These are phyloP conservation scores for Furcasterigmium furcatum DNA, from an alignment of 2,329 filamentous ascomycete genomes.

Conservation along the genomic window DNA sequence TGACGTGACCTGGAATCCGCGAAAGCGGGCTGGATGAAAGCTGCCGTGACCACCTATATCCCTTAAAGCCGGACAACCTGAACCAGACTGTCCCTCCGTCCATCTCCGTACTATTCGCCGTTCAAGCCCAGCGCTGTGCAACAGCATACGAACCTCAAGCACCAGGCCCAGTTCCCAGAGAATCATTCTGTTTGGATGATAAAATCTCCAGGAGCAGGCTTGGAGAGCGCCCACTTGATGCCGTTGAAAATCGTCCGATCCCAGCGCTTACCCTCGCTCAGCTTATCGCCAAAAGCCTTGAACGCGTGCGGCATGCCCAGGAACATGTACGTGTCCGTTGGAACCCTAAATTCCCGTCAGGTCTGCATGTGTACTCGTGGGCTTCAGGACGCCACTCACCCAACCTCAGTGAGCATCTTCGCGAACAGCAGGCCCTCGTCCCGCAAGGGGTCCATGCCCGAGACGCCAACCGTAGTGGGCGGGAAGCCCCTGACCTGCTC, in stretches of 20 bases:
- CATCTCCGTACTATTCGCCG: too few relatives aligned
- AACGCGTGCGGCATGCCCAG: constrained; percentile 52
- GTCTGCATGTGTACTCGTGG: background rate
- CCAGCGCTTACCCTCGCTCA: constrained; percentile 35
- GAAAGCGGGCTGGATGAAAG: too few relatives aligned
- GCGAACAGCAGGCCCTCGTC: background rate
- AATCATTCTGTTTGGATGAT: background rate
- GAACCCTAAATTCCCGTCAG: constrained; percentile 29
- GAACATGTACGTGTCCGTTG: constrained; percentile 45
- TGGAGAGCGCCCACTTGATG: constrained; percentile 35
- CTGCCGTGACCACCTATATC: too few relatives aligned
- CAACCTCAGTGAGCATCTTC: background rate
- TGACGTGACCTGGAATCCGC: too few relatives aligned
- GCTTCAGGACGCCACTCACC: background rate
- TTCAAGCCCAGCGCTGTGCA: too few relatives aligned
- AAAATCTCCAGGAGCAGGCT: constrained; percentile 22
- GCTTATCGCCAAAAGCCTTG: constrained; percentile 28
- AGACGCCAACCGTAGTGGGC: background rate
- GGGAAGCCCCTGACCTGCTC: background rate
- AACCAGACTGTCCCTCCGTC: too few relatives aligned
- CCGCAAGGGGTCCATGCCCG: background rate
- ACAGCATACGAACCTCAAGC: too few relatives aligned
- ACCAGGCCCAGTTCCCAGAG: too few relatives aligned
- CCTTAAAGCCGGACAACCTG: too few relatives aligned
- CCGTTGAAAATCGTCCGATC: constrained; percentile 38